These are phyloP conservation scores for Saturnispora quitensis DNA, from an alignment of 805 yeast genomes.

Conservation along the genomic window DNA sequence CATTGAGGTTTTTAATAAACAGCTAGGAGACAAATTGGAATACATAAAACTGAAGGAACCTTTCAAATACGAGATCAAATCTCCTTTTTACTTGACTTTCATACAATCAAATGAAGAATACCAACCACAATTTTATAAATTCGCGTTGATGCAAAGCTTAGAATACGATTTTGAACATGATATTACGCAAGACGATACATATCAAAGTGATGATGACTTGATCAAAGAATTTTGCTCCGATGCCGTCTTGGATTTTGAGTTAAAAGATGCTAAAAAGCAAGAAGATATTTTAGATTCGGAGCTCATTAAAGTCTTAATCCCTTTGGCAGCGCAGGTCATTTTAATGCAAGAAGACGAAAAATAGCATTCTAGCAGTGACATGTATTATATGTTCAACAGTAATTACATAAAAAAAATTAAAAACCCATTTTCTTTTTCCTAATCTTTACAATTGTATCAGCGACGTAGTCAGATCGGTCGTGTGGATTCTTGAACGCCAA, in stretches of 20 bases:
- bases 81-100: conserved; percentile 23
- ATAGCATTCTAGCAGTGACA: not conserved
- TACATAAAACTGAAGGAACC: conserved; percentile 23
- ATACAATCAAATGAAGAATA: conserved; percentile 15
- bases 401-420: not conserved
- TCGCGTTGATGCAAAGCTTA: conserved; percentile 28
- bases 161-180: conserved; percentile 29
- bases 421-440: not conserved
- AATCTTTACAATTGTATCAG: conserved; percentile 7
- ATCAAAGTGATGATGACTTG: conserved; percentile 23
- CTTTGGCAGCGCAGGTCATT: conserved; percentile 29
- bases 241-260: conserved; percentile 19
- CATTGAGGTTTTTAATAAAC: conserved; percentile 20
- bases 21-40: conserved; percentile 16
- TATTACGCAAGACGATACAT: conserved; percentile 20
- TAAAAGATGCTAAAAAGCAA: conserved; percentile 10
- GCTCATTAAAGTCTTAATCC: conserved; percentile 26
- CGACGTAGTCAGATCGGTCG: not conserved
- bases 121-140: conserved; percentile 22
- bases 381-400: not conserved
- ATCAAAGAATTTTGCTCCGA: conserved; percentile 24
- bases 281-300: conserved; percentile 18
- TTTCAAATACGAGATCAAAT: conserved; percentile 27
- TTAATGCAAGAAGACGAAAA: conserved; percentile 15
- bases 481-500: conserved; percentile 9